phyloP scores from a whole-genome alignment of 2,329 filamentous ascomycete species.

The Monosporascus sp. region DNA sequence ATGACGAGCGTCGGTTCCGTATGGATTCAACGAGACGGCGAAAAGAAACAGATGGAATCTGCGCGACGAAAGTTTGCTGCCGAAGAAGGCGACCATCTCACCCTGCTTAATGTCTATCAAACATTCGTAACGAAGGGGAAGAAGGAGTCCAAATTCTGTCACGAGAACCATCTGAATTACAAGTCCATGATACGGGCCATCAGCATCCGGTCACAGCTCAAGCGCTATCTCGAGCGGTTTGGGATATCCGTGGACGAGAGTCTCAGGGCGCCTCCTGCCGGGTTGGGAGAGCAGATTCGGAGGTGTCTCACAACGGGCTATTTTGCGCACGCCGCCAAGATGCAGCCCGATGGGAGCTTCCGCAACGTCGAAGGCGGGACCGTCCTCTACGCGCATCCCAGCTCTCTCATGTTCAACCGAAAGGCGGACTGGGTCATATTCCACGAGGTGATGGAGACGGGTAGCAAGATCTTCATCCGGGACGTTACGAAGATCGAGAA shows the following conservation, averaged over 20 bases:
- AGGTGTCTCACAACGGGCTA: conserved; percentile 85
- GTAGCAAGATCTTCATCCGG: conserved; percentile 81
- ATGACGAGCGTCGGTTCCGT: conserved; percentile 84
- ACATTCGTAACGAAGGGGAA: conserved; percentile 78
- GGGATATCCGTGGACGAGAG: conserved; percentile 65
- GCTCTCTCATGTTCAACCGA: conserved; percentile 89
- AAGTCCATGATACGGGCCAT: conserved; percentile 77
- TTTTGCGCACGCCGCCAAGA: conserved; percentile 87
- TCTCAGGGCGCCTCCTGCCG: conserved; percentile 34
- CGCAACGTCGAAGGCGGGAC: conserved; percentile 76
- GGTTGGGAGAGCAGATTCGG: conserved; percentile 66
- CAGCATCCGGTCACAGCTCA: conserved; percentile 80
- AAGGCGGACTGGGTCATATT: conserved; percentile 97
- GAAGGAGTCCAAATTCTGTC: conserved; percentile 82
- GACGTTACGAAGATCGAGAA: conserved; percentile 94
- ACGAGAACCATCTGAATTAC: conserved; percentile 81
- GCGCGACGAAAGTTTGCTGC: conserved; percentile 78
- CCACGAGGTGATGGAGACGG: conserved; percentile 86
- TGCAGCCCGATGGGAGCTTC: conserved; percentile 91
- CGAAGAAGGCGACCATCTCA: conserved; percentile 91
- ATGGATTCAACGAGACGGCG: conserved; percentile 76
- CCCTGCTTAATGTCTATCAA: conserved; percentile 88
- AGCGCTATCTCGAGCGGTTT: conserved; percentile 81
- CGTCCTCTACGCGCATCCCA: conserved; percentile 81
- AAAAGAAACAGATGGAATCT: conserved; percentile 69